Conservation (phyloP, 257 asterid species). For the Capsicum pubescens region DNA sequence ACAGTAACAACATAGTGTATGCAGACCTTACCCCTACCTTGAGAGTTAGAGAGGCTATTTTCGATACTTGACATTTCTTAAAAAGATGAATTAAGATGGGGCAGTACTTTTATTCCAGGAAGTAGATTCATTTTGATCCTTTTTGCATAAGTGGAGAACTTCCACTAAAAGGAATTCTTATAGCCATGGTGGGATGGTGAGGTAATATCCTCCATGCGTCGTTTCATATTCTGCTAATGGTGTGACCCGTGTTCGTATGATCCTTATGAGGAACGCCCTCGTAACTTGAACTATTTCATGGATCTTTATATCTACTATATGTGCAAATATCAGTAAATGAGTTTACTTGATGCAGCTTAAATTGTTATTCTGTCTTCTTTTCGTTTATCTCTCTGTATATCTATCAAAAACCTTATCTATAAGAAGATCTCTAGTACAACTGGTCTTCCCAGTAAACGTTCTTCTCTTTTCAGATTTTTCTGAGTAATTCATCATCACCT, state of each 20-base stretch:
- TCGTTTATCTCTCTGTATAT: not conserved
- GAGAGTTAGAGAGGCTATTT: too few species aligned
- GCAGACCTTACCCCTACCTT: too few species aligned
- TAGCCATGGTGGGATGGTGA: slow-evolving; percentile 4
- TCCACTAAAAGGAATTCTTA: not conserved
- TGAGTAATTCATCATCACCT: slow-evolving; percentile 15
- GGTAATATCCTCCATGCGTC: not conserved
- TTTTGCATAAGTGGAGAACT: not conserved
- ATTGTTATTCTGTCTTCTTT: not conserved
- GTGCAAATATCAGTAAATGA: slow-evolving; percentile 10
- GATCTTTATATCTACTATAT: not conserved
- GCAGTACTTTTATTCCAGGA: not conserved
- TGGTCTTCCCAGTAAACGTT: not conserved
- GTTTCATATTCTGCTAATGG: not conserved
- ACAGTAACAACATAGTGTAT: not conserved
- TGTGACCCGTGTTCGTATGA: slow-evolving; percentile 14
- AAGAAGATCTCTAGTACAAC: not conserved
- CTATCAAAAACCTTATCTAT: not conserved
- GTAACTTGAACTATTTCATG: not conserved
- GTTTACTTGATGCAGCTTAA: not conserved
- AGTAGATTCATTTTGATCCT: not conserved
- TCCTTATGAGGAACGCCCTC: slow-evolving; percentile 9
- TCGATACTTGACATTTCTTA: not conserved
- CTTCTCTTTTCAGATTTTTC: slow-evolving; percentile 1
- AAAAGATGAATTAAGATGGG: not conserved